Percentiles rank a stretch among this genome's conserved stretches.
These are phyloP conservation scores for Aspergillus chevalieri DNA, from an alignment of 2,329 filamentous ascomycete genomes.

Conservation along the genomic window DNA sequence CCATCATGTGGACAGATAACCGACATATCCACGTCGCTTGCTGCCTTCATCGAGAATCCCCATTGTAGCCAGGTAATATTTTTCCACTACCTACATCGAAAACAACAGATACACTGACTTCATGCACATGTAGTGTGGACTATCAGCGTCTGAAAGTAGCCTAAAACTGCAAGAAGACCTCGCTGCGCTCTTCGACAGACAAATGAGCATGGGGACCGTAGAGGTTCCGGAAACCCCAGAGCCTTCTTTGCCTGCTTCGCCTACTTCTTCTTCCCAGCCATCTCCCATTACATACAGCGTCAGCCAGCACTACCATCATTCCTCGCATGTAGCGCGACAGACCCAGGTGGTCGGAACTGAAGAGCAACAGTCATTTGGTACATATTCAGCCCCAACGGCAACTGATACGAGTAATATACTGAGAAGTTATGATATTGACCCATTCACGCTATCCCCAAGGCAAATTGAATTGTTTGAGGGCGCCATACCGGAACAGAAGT, in stretches of 20 bases:
- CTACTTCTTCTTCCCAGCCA: slow-evolving; percentile 5
- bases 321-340: slow-evolving; percentile 56
- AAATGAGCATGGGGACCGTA: slow-evolving; percentile 56
- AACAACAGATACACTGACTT: slow-evolving; percentile 12
- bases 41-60: slow-evolving; percentile 32
- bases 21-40: slow-evolving; percentile 30
- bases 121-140: slow-evolving; percentile 30
- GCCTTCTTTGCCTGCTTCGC: slow-evolving; percentile 13
- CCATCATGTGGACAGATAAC: slow-evolving; percentile 34
- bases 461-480: slow-evolving; percentile 74
- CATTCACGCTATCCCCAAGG: slow-evolving; percentile 60
- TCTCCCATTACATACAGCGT: slow-evolving; percentile 63
- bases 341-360: slow-evolving; percentile 3
- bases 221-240: slow-evolving; percentile 29
- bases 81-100: neutral
- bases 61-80: slow-evolving; percentile 37
- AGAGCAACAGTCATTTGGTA: slow-evolving; percentile 1
- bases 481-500: slow-evolving; percentile 64
- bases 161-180: slow-evolving; percentile 75
- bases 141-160: slow-evolving; percentile 38
- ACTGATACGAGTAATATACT: slow-evolving; percentile 52
- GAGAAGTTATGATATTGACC: slow-evolving; percentile 62
- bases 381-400: slow-evolving; percentile 34
- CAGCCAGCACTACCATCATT: slow-evolving; percentile 79
- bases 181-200: slow-evolving; percentile 68